Conservation (phyloP, 306 rosid species). For the Morella rubra region DNA sequence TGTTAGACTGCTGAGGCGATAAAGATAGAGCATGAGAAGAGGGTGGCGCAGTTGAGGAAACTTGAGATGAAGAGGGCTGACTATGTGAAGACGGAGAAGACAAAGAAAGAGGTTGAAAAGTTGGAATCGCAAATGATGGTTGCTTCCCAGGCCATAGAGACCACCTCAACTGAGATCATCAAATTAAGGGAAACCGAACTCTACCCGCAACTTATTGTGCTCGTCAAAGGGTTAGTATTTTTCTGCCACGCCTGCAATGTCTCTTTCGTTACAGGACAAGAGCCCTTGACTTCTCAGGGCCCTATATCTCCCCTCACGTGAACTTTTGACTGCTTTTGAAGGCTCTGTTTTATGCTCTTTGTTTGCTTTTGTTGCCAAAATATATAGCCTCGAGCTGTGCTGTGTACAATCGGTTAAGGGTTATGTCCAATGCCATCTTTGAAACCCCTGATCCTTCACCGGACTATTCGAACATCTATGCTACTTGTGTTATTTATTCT, state of each 20-base stretch:
- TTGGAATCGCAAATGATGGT: constrained; percentile 93
- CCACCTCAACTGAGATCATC: constrained; percentile 80
- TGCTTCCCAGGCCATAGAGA: constrained; percentile 84
- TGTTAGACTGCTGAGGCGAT: constrained; percentile 68
- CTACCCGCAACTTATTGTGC: constrained; percentile 80
- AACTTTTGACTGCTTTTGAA: constrained; percentile 39
- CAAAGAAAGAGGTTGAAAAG: constrained; percentile 85
- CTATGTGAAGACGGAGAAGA: constrained; percentile 84
- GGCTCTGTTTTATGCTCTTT: constrained; percentile 17
- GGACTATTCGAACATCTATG: not conserved
- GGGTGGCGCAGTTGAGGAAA: constrained; percentile 62
- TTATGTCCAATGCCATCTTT: too few relatives aligned
- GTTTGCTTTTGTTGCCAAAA: constrained; percentile 29
- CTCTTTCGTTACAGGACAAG: not conserved
- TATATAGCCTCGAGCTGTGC: constrained; percentile 12
- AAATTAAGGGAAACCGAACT: constrained; percentile 81
- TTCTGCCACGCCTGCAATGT: not conserved
- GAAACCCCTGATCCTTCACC: not conserved
- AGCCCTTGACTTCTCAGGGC: constrained; percentile 8
- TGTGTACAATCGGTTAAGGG: constrained; percentile 16
- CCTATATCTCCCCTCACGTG: not conserved
- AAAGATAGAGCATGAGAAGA: constrained; percentile 78
- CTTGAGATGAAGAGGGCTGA: constrained; percentile 85
- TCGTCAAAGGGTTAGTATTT: constrained; percentile 88
- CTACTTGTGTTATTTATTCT: not conserved